Base-by-base conservation (phyloP, 148 eudicot genomes). In the Heliamphora exappendiculata region DNA sequence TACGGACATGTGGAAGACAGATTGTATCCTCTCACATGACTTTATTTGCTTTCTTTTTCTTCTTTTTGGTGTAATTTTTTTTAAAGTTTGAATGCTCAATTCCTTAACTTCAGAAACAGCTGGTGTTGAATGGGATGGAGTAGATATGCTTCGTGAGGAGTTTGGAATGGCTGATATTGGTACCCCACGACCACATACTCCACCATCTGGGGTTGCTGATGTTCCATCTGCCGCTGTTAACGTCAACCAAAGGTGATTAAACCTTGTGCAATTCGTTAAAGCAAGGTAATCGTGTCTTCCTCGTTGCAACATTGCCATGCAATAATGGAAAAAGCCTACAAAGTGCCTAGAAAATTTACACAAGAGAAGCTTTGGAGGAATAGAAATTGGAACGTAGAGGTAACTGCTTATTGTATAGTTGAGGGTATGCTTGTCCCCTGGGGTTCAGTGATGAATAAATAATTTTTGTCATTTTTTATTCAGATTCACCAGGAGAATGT, bases 1-100 rank as follows among this genome's bases (percentile, higher is more conserved):
- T 67, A 88, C 98, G 45, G 98, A 93, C 82, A 86, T 93, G 89
- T 91, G 98, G 98, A 88, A 88, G 78, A 79, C 90, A 72, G 96
- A 93, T 76, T 69, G 93, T 92, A 92, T 87, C 82, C 90, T 86
- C 77, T 24, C 57, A 41, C 33, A 28, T 13, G 16, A 16, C 31
- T 75, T 19, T 64, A 42, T 49, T 28, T 42, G 19, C 26, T 41
- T 39, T 45, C n/a, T 16, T 10, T 74, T 1, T 31, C 31, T 49
- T 41, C 2, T 1, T n/a, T 72, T 49, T 33, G 1, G 47, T 28
- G 29, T 20, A 11, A 37, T 5, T 34, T 14, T 26, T 13, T 28
- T 66, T 7, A 9, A 11, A 26, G 17, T 39, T 24, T 70, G 53
- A 22, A 41, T 53, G 34, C 74, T 76, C 22, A 62, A 76, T 74